Percentiles rank a stretch among this genome's conserved stretches.
Evolutionary conservation across 352 stramenopile genomes (phyloP).

Genomic region (Phytopythium cucurbitacearum): DNA sequence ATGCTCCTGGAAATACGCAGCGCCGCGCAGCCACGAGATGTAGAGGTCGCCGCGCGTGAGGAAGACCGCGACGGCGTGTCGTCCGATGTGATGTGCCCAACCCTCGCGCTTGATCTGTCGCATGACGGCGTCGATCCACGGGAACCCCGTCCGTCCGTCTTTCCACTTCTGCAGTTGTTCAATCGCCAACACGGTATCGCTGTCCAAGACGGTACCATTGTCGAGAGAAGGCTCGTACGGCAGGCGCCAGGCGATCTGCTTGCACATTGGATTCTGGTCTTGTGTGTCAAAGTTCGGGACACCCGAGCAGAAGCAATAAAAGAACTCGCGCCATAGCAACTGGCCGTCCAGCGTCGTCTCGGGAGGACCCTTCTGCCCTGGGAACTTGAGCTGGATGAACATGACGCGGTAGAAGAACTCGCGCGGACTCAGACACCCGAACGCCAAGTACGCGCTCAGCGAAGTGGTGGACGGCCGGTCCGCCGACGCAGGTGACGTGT

Average conservation of each 20-base stretch:
- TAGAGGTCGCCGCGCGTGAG: slow-evolving; percentile 94
- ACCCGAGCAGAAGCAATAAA: slow-evolving; percentile 73
- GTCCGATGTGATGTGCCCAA: slow-evolving; percentile 79
- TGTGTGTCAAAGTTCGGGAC: slow-evolving; percentile 88
- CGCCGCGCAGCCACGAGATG: slow-evolving; percentile 91
- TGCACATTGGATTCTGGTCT: slow-evolving; percentile 85
- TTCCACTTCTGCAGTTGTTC: slow-evolving; percentile 85
- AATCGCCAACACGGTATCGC: slow-evolving; percentile 44
- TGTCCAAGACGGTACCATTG: slow-evolving; percentile 7
- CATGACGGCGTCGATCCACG: slow-evolving; percentile 97
- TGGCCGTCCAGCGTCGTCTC: slow-evolving; percentile 91
- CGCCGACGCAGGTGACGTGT: slow-evolving; percentile 86
- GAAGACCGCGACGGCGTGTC: slow-evolving; percentile 96
- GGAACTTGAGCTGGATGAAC: slow-evolving; percentile 89
- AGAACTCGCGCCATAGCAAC: slow-evolving; percentile 95
- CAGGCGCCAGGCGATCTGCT: slow-evolving; percentile 68
- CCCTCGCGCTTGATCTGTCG: slow-evolving; percentile 86
- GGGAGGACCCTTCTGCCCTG: slow-evolving; percentile 68
- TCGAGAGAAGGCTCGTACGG: slow-evolving; percentile 17
- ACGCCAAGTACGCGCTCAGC: slow-evolving; percentile 90
- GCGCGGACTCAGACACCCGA: slow-evolving; percentile 86
- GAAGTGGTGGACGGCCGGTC: slow-evolving; percentile 89
- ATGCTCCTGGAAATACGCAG: slow-evolving; percentile 87
- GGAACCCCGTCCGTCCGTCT: slow-evolving; percentile 93
- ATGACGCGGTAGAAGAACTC: slow-evolving; percentile 79